Evolutionary conservation across 2,329 filamentous ascomycete species (phyloP).

Genomic region (Penicillium griseofulvum): DNA sequence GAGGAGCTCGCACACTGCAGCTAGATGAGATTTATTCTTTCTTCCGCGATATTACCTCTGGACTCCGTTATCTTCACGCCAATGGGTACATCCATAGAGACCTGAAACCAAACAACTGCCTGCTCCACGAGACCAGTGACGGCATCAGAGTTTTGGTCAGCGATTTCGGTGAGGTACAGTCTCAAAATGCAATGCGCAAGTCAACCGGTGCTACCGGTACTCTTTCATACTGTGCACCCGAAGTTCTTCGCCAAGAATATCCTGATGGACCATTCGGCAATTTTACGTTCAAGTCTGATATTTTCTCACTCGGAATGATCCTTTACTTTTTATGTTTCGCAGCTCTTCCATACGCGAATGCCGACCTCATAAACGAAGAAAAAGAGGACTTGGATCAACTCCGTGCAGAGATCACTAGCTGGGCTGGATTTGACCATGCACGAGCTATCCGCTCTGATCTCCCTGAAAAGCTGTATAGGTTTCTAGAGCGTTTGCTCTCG

Average conservation of each 20-base stretch:
- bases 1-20: conserved; percentile 56
- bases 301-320: conserved; percentile 99
- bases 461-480: conserved; percentile 78
- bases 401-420: conserved; percentile 78
- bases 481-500: conserved; percentile 77
- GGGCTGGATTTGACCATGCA: conserved; percentile 82
- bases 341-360: conserved; percentile 76
- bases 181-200: conserved; percentile 73
- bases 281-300: conserved; percentile 94
- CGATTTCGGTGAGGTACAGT: conserved; percentile 95
- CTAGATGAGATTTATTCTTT: conserved; percentile 96
- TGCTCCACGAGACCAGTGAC: conserved; percentile 73
- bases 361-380: conserved; percentile 84
- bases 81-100: conserved; percentile 96
- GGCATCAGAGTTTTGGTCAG: conserved; percentile 82
- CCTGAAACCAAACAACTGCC: conserved; percentile 91
- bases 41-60: conserved; percentile 92
- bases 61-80: conserved; percentile 81
- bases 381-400: conserved; percentile 85
- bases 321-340: conserved; percentile 98
- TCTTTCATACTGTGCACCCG: conserved; percentile 94
- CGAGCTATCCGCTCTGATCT: conserved; percentile 73
- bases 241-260: conserved; percentile 70
- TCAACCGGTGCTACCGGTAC: conserved; percentile 94
- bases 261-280: conserved; percentile 74